Conservation (phyloP, 345 rosid genomes). For the Lumnitzera littorea region DNA sequence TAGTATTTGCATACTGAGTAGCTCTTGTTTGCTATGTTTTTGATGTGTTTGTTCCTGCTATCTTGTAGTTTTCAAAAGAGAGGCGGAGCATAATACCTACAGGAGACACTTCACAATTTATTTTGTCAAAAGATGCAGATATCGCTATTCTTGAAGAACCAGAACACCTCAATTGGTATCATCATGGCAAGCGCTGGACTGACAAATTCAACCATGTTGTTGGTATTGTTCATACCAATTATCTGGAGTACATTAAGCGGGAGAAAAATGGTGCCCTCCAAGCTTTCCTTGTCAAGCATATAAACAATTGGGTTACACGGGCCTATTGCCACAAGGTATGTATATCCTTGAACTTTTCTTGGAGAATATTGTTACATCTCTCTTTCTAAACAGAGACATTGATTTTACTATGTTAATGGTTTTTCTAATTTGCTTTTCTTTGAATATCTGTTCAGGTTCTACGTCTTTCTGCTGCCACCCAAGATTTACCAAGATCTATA, state of each 20-base stretch:
- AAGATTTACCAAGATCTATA: conserved; percentile 82
- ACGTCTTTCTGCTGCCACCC: conserved; percentile 95
- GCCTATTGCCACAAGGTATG: conserved; percentile 87
- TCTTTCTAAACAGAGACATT: no score
- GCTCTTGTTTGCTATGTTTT: background rate
- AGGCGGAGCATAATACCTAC: conserved; percentile 95
- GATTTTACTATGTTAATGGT: no score
- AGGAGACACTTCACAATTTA: conserved; percentile 91
- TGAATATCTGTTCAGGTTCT: conserved; percentile 53
- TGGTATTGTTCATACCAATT: conserved; percentile 95
- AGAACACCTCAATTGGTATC: conserved; percentile 95
- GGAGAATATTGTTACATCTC: background rate
- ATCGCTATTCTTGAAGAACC: conserved; percentile 95
- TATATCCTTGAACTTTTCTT: background rate
- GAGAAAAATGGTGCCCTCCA: conserved; percentile 92
- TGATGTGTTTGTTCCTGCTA: conserved; percentile 11
- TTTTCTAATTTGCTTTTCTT: background rate
- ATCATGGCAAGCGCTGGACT: conserved; percentile 97
- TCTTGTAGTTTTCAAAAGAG: conserved; percentile 70
- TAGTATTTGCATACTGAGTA: background rate
- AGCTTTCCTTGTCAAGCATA: conserved; percentile 90
- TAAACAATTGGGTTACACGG: conserved; percentile 83
- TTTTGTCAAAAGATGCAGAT: conserved; percentile 84
- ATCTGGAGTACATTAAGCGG: conserved; percentile 95
- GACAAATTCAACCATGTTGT: conserved; percentile 94